Evolutionary conservation across 2,329 filamentous ascomycete species (phyloP).

Genomic region (Teratosphaeriaceae sp.): DNA sequence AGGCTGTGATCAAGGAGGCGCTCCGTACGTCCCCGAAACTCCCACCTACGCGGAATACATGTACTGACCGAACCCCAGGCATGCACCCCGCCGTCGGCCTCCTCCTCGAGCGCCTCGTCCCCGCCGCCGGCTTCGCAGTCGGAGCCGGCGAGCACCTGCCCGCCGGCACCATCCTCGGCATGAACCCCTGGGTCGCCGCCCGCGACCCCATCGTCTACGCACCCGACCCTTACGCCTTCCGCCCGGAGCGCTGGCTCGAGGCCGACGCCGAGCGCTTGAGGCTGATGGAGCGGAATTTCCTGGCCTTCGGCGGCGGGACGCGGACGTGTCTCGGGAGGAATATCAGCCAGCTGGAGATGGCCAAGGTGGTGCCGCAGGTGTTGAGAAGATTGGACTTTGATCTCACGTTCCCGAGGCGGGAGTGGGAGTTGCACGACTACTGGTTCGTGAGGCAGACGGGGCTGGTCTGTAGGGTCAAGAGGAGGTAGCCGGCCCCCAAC

Average conservation of each 20-base stretch:
- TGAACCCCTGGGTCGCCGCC: constrained; percentile 40
- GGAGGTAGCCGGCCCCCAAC: too few species aligned
- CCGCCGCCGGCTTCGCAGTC: constrained; percentile 10
- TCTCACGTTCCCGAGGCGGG: constrained; percentile 17
- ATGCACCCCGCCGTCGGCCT: constrained; percentile 18
- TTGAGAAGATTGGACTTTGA: constrained; percentile 18
- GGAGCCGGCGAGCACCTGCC: constrained; percentile 23
- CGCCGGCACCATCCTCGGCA: constrained; percentile 35
- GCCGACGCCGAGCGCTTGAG: constrained; percentile 9
- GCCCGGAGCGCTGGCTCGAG: constrained; percentile 42
- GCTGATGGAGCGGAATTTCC: constrained; percentile 11
- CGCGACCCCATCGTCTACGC: constrained; percentile 33
- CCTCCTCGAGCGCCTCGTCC: constrained; percentile 16
- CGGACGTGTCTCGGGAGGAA: constrained; percentile 29
- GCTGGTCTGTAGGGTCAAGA: constrained; percentile 18
- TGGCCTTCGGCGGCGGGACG: constrained; percentile 29
- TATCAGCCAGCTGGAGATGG: constrained; percentile 26
- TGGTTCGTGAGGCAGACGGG: constrained; percentile 21
- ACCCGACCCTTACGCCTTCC: constrained; percentile 25
- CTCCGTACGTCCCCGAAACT: constrained; percentile 4
- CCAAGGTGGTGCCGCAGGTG: constrained; percentile 25
- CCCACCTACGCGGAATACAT: not conserved
- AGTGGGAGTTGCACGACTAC: constrained; percentile 14
- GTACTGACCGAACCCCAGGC: not conserved
- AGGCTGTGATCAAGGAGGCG: constrained; percentile 18